Conservation (phyloP, 1,139 yeast species). For the Blastobotrys niveus region DNA sequence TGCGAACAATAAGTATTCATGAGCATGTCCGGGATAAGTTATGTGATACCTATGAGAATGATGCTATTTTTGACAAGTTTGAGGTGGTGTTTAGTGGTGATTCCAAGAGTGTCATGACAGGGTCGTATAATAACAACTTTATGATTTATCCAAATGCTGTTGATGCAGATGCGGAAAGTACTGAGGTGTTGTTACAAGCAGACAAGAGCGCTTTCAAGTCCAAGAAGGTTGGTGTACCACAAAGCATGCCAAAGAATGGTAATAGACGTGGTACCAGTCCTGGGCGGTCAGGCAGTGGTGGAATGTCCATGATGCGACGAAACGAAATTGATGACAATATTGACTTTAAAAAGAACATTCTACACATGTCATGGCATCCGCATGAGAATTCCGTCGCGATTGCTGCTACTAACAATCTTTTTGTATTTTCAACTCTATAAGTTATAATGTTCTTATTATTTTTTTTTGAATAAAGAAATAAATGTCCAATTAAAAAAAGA, state of each 20-base stretch:
- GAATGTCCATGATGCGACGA: constrained; percentile 33
- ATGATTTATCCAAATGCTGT: constrained; percentile 87
- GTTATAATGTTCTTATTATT: background rate
- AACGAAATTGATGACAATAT: constrained; percentile 65
- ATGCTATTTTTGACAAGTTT: constrained; percentile 96
- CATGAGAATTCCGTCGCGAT: constrained; percentile 93
- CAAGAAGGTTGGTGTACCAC: constrained; percentile 49
- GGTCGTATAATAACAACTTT: constrained; percentile 93
- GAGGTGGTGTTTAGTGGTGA: constrained; percentile 96
- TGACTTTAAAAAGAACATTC: constrained; percentile 89
- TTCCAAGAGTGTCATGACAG: constrained; percentile 89
- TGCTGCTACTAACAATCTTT: constrained; percentile 89
- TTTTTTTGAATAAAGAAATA: no score
- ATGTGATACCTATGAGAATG: constrained; percentile 97
- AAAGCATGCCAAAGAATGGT: constrained; percentile 25
- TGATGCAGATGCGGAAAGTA: constrained; percentile 49
- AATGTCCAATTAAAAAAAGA: background rate
- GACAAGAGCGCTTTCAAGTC: constrained; percentile 94
- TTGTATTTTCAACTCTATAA: constrained; percentile 38
- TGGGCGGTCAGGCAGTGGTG: constrained; percentile 8
- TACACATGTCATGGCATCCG: constrained; percentile 99
- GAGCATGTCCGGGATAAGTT: constrained; percentile 89
- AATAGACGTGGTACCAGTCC: constrained; percentile 18
- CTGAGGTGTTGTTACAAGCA: constrained; percentile 87
- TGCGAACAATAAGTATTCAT: constrained; percentile 90